Evolutionary conservation across 2,329 filamentous ascomycete genomes (phyloP), one percentile per base, ranked within the genome.

Genomic region (Sporothrix phasma): DNA sequence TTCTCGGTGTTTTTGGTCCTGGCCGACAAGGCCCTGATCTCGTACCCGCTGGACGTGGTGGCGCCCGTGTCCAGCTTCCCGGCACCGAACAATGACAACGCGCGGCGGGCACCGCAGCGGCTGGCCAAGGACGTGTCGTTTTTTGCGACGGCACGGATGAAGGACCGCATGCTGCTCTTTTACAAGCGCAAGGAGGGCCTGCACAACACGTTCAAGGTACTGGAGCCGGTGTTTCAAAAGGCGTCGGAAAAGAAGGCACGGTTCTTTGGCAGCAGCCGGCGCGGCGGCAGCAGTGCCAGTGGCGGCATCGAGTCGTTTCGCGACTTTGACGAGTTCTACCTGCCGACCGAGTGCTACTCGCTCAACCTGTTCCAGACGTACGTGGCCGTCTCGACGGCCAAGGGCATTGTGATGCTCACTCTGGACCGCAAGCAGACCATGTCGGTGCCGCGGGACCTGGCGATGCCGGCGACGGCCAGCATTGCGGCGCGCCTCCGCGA

Each of bases 301-400:
- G 46, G 46, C 11, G 51, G 51, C 66, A 97, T 93, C 0, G 94
- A 99, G 70, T 93, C 93, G 70, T 99, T 97, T 85, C 88, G 94
- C 67, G 94, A 99, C 73, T 99, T 92, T 74, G 94, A 99, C 77
- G 94, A 97, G 70, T 99, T 99, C 76, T 99, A 97, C 77, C 92
- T 99, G 69, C 94, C 94, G 0, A 88, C 90, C 2, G 95, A 99
- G 73, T 97, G 92, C 74, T 96, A 88, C 75, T 91, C 90, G 56
- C 89, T 99, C 73, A 97, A 97, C 75, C 84, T 99, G 61, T 99
- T 97, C 83, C 91, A 97, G 74, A 91, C 88, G 0, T 95, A 92
- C 67, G 88, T 99, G 62, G 91, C 94, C 10, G 91, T 99, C 56
- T 88, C 90, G 22, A 97, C 93, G 0, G 84, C 90, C 46, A 91